phyloP scores from a whole-genome alignment of 495 filamentous ascomycete genomes.

The Aspergillus ostianus region DNA sequence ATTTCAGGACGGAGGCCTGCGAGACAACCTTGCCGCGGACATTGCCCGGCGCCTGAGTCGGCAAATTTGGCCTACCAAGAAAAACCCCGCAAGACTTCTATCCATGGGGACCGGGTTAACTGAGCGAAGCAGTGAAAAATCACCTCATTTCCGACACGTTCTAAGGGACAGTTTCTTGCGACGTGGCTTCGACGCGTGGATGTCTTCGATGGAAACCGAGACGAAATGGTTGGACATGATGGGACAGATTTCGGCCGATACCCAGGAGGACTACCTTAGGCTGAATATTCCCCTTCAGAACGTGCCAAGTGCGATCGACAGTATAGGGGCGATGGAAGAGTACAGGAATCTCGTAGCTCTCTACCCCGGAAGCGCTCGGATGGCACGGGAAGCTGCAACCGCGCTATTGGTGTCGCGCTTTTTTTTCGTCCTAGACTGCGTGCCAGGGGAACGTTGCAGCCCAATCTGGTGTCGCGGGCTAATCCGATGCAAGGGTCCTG shows the following conservation, averaged over 20 bases:
- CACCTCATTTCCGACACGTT: constrained; percentile 19
- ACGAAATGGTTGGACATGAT: constrained; percentile 17
- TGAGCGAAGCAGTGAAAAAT: constrained; percentile 6
- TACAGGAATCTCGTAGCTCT: constrained; percentile 21
- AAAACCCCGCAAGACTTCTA: constrained; percentile 13
- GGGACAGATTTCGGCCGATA: constrained; percentile 4
- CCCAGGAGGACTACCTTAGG: constrained; percentile 9
- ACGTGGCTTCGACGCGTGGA: constrained; percentile 21
- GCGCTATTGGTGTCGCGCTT: constrained; percentile 20
- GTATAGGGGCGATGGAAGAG: constrained; percentile 17
- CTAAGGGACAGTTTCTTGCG: constrained; percentile 25
- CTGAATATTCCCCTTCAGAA: constrained; percentile 17
- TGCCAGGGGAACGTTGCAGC: constrained; percentile 11
- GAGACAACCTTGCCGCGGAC: constrained; percentile 22
- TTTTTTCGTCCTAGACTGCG: constrained; percentile 12
- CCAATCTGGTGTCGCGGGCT: constrained; percentile 19
- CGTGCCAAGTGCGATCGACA: constrained; percentile 14
- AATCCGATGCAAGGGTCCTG: constrained; percentile 18
- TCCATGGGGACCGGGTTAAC: constrained; percentile 18
- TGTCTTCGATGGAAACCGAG: constrained; percentile 22
- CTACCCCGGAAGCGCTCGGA: constrained; percentile 16
- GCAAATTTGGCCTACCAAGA: constrained; percentile 19
- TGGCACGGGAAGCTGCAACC: constrained; percentile 17
- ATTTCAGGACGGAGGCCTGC: constrained; percentile 25
- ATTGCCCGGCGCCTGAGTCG: constrained; percentile 14